Conservation (phyloP, 768 basidiomycete species). For the Boletus pseudopeckii region DNA sequence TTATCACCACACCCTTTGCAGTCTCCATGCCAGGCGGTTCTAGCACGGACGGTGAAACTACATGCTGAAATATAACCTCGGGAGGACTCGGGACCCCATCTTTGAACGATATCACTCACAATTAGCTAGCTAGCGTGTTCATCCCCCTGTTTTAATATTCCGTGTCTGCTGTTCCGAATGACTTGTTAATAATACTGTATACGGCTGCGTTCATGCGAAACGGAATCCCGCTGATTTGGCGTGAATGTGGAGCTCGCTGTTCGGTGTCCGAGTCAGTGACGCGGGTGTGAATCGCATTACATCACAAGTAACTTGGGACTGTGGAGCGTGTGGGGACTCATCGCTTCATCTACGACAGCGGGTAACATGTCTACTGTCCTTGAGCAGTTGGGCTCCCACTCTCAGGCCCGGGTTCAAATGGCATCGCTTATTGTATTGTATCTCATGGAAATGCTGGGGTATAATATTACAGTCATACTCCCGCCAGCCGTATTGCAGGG, state of each 20-base stretch:
- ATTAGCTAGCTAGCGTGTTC: neutral
- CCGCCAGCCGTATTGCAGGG: neutral
- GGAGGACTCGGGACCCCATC: neutral
- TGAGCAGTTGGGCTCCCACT: neutral
- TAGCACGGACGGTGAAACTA: neutral
- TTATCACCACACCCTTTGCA: neutral
- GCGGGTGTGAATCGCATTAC: too few species aligned
- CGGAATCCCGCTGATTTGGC: neutral
- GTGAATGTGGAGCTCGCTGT: too few species aligned
- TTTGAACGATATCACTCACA: slow-evolving; percentile 12
- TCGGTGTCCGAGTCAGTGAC: too few species aligned
- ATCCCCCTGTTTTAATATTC: neutral
- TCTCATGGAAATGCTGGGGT: too few species aligned
- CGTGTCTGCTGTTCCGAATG: neutral
- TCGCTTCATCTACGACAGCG: too few species aligned
- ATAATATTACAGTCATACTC: neutral
- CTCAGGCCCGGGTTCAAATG: neutral
- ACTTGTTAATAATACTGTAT: neutral
- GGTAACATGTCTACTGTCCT: too few species aligned
- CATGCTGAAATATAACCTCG: slow-evolving; percentile 3
- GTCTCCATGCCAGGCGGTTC: neutral
- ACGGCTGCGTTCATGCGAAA: neutral
- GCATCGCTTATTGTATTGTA: too few species aligned
- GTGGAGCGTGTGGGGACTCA: too few species aligned
- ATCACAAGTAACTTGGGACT: too few species aligned